Base-by-base conservation (phyloP, 345 rosid genomes). In the Orychophragmus violaceus region DNA sequence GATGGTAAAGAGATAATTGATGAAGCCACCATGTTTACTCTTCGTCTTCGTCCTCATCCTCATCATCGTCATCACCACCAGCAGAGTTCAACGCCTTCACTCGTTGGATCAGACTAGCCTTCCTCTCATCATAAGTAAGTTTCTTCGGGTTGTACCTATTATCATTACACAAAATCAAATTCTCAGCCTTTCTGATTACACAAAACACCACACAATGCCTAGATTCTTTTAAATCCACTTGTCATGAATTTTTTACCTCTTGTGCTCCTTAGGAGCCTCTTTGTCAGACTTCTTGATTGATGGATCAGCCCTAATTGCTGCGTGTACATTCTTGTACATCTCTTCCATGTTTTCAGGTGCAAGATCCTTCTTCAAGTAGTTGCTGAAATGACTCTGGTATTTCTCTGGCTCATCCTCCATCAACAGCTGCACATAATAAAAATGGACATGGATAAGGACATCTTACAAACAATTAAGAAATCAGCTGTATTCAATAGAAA, bases 381-480 rank as follows among this genome's bases (percentile, higher is more conserved):
- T 64, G 52, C 73, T 59, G 66, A 68, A 68, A 8, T 58, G 73
- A 25, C 41, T 46, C 24, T 68, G 72, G 6, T 46, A 59, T 24
- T 68, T 58, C 58, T 68, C 73, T 36, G 73, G 73, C 78, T 76
- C 76, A 86, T 91, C 65, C 14, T 68, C 73, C 13, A 25, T 21
- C 66, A 68, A 68, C 17, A 49, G 22, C 72, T 69, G 41, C 25
- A 30, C 23, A 18, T 30, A 2, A 6, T 55, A 10, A 3, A 16
- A 1, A 8, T 25, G 12, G 21, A 8, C 10, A 8, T 29, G 8
- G 4, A 0, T 8, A 3, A 25, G 3, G 59, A 53, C 22, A 29
- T 9, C 7, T 28, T 22, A 29, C 59, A 8, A 16, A 17, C 14
- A 33, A 5, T 28, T 2, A 9, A 8, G 37, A 16, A 16, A 53